phyloP scores from a whole-genome alignment of 305 asterid species.

The Caryopteris hybrid region DNA sequence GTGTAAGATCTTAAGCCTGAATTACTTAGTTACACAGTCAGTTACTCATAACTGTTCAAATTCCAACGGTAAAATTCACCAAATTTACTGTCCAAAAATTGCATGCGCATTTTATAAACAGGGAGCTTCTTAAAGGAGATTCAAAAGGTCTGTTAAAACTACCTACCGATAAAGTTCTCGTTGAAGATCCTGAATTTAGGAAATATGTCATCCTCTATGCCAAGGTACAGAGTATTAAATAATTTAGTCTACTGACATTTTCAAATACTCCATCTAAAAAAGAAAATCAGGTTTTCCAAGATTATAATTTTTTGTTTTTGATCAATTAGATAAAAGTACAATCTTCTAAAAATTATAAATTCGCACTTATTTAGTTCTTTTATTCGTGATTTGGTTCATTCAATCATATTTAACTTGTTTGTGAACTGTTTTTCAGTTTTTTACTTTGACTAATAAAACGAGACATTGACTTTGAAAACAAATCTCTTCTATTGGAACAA shows the following conservation, averaged over 20 bases:
- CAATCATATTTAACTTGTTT: too few species aligned
- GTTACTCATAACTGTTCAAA: not conserved
- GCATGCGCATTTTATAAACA: constrained; percentile 21
- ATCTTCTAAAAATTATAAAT: too few species aligned
- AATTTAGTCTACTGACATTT: not conserved
- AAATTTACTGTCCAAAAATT: not conserved
- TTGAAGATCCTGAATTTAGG: constrained; percentile 62
- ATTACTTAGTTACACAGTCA: not conserved
- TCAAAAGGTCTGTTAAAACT: constrained; percentile 67
- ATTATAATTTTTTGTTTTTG: too few species aligned
- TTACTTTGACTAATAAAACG: too few species aligned
- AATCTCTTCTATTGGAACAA: too few species aligned
- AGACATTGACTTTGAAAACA: too few species aligned
- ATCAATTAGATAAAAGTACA: too few species aligned
- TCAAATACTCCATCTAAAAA: too few species aligned
- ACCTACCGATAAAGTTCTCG: constrained; percentile 68
- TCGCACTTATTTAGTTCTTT: too few species aligned
- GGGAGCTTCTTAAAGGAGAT: constrained; percentile 75
- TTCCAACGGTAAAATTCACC: not conserved
- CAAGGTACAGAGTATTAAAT: constrained; percentile 40
- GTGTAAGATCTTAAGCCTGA: constrained; percentile 38
- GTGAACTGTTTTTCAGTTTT: too few species aligned
- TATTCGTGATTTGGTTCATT: too few species aligned
- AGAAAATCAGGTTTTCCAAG: too few species aligned
- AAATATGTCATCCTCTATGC: constrained; percentile 62